Evolutionary conservation across 805 yeast species (phyloP), one percentile per base, ranked within the genome.

Genomic region (Wickerhamiella brachini): DNA sequence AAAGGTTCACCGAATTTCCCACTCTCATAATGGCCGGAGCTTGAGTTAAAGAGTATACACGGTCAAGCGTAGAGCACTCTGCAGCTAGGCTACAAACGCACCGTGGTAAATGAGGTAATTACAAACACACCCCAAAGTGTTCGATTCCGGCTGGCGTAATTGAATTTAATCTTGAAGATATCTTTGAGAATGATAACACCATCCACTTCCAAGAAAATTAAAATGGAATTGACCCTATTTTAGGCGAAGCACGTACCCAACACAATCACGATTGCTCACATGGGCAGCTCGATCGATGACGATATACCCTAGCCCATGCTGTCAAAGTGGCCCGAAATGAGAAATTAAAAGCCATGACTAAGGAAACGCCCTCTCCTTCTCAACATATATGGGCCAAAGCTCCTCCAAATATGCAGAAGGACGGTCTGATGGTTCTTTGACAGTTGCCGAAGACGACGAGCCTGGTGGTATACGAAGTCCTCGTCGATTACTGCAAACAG

Each of bases 1-100:
- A 58, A 54, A 24, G 62, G 51, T 60, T 31, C 63, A 60, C 63
- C 63, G 63, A 60, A 60, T 60, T 60, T 60, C 63, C 63, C 63
- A 60, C 63, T 60, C 63, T 58, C 57, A 52, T 58, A 21, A 49
- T 46, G 23, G 18, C 39, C 39, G 39, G 26, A n/a, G 7, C 17
- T 42, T 17, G 21, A 45, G 48, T 59, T 53, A 56, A 56, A 59
- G 63, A 60, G 63, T 60, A 56, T 44, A 54, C 62, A 59, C 63
- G 55, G 63, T 50, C 53, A 50, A 53, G 50, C 49, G 51, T 51
- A 55, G 61, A 59, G 59, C 52, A 13, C 20, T 7, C 41, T 37
- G 41, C 41, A 17, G 20, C 41, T 37, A 37, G 41, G 41, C 41
- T 17, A 37, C 41, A 37, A 20, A 37, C n/a, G 41, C 41, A 37